These are phyloP conservation scores for Wallacemonas collosoma DNA, from an alignment of 208 protist species.

Conservation along the genomic window DNA sequence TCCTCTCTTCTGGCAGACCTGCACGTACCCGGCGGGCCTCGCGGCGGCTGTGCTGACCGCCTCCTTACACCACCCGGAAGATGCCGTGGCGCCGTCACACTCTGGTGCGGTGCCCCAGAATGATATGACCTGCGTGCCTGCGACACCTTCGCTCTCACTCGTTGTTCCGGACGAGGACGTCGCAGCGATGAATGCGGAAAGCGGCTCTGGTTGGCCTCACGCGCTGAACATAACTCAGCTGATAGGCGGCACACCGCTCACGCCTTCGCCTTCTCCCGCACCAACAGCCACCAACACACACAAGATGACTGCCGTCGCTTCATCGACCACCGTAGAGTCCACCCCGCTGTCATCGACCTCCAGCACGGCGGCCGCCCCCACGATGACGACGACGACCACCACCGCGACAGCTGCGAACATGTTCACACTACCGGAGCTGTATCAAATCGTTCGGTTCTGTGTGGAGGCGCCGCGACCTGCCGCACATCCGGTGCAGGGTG, in stretches of 20 bases:
- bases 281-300: not conserved
- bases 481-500: not conserved
- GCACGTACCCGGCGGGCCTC: conserved; percentile 68
- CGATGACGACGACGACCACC: not conserved
- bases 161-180: not conserved
- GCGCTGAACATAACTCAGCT: not conserved
- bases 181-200: not conserved
- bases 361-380: too few relatives aligned
- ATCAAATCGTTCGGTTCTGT: conserved; percentile 30
- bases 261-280: conserved; percentile 1
- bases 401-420: not conserved
- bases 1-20: conserved; percentile 73
- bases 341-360: too few relatives aligned
- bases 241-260: conserved; percentile 5
- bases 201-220: not conserved
- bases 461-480: not conserved
- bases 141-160: conserved; percentile 3
- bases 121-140: not conserved
- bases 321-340: too few relatives aligned
- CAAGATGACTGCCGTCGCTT: not conserved
- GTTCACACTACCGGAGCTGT: conserved; percentile 27
- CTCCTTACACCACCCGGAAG: conserved; percentile 10
- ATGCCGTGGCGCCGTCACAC: not conserved
- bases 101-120: not conserved
- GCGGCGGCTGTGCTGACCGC: conserved; percentile 45